Conservation (phyloP, 257 asterid genomes). For the Datura wrightii region DNA sequence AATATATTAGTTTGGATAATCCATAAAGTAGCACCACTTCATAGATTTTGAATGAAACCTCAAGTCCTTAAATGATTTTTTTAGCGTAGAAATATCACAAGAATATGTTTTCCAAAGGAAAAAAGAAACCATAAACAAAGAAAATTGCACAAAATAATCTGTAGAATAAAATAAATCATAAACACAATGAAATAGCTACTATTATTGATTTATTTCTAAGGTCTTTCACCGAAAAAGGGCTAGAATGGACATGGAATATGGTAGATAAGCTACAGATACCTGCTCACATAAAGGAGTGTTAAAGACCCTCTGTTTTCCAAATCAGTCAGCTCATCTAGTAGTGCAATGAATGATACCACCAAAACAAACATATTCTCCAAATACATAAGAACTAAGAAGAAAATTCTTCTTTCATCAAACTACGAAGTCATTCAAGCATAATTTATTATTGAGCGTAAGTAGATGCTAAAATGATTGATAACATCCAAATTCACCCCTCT, state of each 20-base stretch:
- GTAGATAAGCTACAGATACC: conserved; percentile 45
- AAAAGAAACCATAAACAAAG: background rate
- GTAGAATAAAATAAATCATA: background rate
- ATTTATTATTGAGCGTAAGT: background rate
- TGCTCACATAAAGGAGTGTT: conserved; percentile 99
- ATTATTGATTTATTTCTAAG: background rate
- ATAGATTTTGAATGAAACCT: background rate
- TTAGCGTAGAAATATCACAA: background rate
- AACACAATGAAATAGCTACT: background rate
- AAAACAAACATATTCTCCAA: conserved; percentile 96
- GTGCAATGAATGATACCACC: conserved; percentile 99
- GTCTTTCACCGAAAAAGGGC: conserved; percentile 1
- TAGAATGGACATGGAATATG: background rate
- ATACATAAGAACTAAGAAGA: conserved; percentile 72
- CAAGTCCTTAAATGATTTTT: background rate
- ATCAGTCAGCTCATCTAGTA: conserved; percentile 83
- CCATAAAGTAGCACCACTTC: background rate
- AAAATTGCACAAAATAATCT: background rate
- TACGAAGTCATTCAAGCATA: background rate
- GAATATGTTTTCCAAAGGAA: background rate
- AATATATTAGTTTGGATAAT: background rate
- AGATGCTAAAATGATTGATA: conserved; percentile 2
- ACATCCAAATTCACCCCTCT: too few species aligned
- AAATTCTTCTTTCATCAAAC: background rate
- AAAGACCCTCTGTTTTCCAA: conserved; percentile 89